phyloP scores from a whole-genome alignment of 768 basidiomycete genomes.

The Suillus subalutaceus region DNA sequence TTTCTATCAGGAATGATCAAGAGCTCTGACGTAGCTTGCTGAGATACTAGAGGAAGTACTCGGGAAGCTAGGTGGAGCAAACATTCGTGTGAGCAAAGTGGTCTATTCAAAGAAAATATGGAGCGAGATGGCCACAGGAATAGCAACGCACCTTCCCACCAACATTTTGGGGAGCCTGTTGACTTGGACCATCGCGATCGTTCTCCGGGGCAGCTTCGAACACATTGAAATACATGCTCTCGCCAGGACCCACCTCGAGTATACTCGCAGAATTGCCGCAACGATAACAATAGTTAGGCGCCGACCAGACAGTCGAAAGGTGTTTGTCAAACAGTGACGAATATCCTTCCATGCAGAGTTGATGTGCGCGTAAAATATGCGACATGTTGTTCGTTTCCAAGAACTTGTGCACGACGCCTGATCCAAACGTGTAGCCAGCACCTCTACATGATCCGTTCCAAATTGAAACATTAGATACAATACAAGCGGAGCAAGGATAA shows the following conservation, averaged over 20 bases:
- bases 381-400: conserved; percentile 95
- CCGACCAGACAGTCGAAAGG: conserved; percentile 97
- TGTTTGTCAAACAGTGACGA: conserved; percentile 96
- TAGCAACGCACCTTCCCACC: conserved; percentile 62
- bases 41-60: conserved; percentile 66
- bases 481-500: conserved; percentile 15
- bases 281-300: conserved; percentile 98
- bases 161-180: conserved; percentile 73
- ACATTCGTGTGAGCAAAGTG: conserved; percentile 4
- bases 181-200: conserved; percentile 85
- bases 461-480: conserved; percentile 18
- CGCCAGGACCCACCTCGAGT: conserved; percentile 91
- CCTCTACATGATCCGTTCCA: conserved; percentile 55
- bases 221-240: conserved; percentile 91
- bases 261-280: conserved; percentile 98
- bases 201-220: conserved; percentile 99
- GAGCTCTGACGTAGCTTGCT: background rate
- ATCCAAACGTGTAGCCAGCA: conserved; percentile 98
- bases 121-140: background rate
- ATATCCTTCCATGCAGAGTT: conserved; percentile 99
- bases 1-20: conserved; percentile 12
- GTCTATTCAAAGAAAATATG: conserved; percentile 8
- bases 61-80: conserved; percentile 58
- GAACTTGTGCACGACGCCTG: conserved; percentile 97
- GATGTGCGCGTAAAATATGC: conserved; percentile 97